These are phyloP conservation scores for Knoxia roxburghii DNA, from an alignment of 257 asterid species.

Conservation along the genomic window DNA sequence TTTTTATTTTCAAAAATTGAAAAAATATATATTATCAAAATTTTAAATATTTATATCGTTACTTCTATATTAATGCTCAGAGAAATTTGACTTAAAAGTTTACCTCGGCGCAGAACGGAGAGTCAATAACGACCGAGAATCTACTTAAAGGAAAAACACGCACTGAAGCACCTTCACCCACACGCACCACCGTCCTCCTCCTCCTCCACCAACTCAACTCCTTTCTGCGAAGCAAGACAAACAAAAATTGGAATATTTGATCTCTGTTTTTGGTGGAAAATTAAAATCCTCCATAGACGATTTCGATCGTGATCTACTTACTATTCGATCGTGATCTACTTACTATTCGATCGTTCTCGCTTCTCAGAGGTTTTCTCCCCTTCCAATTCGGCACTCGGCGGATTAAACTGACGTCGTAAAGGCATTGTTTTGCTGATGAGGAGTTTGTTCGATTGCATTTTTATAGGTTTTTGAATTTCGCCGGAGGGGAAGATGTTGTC, in stretches of 20 bases:
- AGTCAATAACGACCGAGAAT: slow-evolving; percentile 1
- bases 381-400: not conserved
- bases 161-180: slow-evolving; percentile 1
- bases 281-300: not conserved
- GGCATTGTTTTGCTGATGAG: slow-evolving; percentile 3
- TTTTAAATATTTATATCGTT: too few relatives aligned
- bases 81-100: not conserved
- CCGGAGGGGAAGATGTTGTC: slow-evolving; percentile 41
- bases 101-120: too few relatives aligned
- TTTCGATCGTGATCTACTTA: too few relatives aligned
- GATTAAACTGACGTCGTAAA: not conserved
- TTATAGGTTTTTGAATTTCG: slow-evolving; percentile 2
- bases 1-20: too few relatives aligned
- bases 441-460: not conserved
- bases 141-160: not conserved
- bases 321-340: slow-evolving; percentile 15
- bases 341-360: not conserved
- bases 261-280: not conserved
- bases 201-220: slow-evolving; percentile 1
- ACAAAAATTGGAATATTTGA: not conserved
- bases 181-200: not conserved
- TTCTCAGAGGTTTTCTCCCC: not conserved
- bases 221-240: not conserved
- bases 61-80: too few relatives aligned
- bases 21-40: too few relatives aligned